Evolutionary conservation across 2,329 filamentous ascomycete species (phyloP).

Genomic region (Eutypa lata): DNA sequence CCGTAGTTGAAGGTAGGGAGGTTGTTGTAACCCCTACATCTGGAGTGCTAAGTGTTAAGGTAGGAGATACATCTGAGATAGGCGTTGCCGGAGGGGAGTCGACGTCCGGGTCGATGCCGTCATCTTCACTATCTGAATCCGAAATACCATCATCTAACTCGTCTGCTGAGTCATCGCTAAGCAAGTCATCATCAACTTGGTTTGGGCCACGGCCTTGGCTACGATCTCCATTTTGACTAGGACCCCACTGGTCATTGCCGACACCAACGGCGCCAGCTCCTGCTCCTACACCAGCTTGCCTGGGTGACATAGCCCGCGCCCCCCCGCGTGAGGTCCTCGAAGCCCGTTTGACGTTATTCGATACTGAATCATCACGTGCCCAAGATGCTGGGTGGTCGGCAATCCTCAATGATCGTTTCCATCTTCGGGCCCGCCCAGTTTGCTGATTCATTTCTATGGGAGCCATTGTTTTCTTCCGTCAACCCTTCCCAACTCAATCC

Average conservation of each 20-base stretch:
- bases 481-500: constrained; percentile 1
- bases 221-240: background rate
- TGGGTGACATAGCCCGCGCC: constrained; percentile 1
- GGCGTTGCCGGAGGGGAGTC: background rate
- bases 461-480: constrained; percentile 19
- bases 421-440: constrained; percentile 11
- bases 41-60: background rate
- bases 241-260: background rate
- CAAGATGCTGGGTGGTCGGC: constrained; percentile 10
- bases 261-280: background rate
- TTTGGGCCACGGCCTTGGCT: background rate
- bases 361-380: constrained; percentile 3
- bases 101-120: background rate
- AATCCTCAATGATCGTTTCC: constrained; percentile 10
- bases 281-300: background rate
- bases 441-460: constrained; percentile 15
- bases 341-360: constrained; percentile 6
- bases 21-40: background rate
- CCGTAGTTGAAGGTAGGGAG: no score
- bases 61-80: background rate
- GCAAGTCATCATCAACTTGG: constrained; percentile 1
- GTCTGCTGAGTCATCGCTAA: background rate
- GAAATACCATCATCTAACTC: background rate
- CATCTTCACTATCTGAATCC: background rate
- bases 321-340: background rate